These are phyloP conservation scores for Macroventuria anomochaeta DNA, from an alignment of 2,329 filamentous ascomycete genomes.

Conservation along the genomic window DNA sequence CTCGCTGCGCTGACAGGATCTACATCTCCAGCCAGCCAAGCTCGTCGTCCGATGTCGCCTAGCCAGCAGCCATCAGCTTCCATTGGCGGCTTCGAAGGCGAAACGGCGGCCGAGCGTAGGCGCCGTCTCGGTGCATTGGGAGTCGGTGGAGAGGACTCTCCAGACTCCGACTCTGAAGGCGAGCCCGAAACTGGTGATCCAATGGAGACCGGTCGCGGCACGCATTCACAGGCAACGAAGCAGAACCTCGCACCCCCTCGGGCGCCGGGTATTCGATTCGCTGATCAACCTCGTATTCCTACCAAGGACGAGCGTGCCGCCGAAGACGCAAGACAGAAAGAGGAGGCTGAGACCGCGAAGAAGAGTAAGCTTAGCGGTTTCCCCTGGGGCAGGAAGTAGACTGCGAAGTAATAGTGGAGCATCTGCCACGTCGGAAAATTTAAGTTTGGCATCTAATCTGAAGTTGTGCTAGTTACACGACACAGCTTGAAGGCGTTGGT, in stretches of 20 bases:
- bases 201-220: slow-evolving; percentile 44
- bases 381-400: slow-evolving; percentile 20
- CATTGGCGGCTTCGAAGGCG: slow-evolving; percentile 51
- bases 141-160: slow-evolving; percentile 48
- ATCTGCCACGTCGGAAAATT: not conserved
- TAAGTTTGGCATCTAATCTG: not conserved
- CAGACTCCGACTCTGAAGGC: slow-evolving; percentile 42
- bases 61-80: slow-evolving; percentile 42
- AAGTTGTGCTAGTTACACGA: not conserved
- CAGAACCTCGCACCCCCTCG: slow-evolving; percentile 25
- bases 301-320: slow-evolving; percentile 44
- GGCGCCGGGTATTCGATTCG: slow-evolving; percentile 67
- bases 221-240: slow-evolving; percentile 25
- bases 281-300: slow-evolving; percentile 54
- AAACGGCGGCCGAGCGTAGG: slow-evolving; percentile 77
- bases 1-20: slow-evolving; percentile 24
- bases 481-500: slow-evolving; percentile 13
- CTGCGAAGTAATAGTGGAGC: not conserved
- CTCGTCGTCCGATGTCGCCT: slow-evolving; percentile 19
- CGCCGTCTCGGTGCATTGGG: slow-evolving; percentile 77
- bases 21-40: slow-evolving; percentile 18
- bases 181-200: slow-evolving; percentile 44
- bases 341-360: slow-evolving; percentile 23
- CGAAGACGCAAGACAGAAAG: slow-evolving; percentile 34
- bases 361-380: slow-evolving; percentile 31